A percentile compares a stretch with the other conserved stretches of the same genome.
Evolutionary conservation across 2,329 filamentous ascomycete species (phyloP).

Genomic region (Epichloe scottii): DNA sequence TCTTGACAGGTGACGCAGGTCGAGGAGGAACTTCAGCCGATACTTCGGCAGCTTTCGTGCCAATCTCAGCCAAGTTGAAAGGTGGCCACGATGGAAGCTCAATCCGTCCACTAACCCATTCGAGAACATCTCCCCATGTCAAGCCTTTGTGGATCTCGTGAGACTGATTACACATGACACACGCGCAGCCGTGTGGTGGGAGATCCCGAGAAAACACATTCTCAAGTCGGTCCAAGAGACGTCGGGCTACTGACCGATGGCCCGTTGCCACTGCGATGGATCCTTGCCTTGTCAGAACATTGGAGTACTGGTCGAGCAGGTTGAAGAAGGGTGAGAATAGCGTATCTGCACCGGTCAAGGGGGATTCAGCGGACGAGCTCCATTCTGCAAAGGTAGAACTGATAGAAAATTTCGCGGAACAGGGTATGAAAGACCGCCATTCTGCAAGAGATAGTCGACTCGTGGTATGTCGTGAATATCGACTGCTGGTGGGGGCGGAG

Average conservation of each 20-base stretch:
- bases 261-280: conserved; percentile 92
- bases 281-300: conserved; percentile 69
- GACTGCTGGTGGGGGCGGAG: conserved; percentile 63
- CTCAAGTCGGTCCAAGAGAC: conserved; percentile 79
- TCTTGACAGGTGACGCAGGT: conserved; percentile 52
- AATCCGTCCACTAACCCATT: conserved; percentile 78
- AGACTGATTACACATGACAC: conserved; percentile 63
- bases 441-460: conserved; percentile 84
- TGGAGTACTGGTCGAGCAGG: conserved; percentile 74
- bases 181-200: conserved; percentile 71
- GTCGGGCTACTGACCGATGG: conserved; percentile 84
- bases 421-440: conserved; percentile 64
- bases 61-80: conserved; percentile 57
- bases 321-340: conserved; percentile 75
- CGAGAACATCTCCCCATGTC: conserved; percentile 91
- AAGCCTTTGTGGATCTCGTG: conserved; percentile 57
- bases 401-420: conserved; percentile 64
- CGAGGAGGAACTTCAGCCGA: conserved; percentile 48
- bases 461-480: conserved; percentile 60
- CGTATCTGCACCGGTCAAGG: conserved; percentile 53
- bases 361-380: conserved; percentile 48
- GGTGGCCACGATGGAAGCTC: conserved; percentile 84
- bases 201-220: conserved; percentile 91
- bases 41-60: conserved; percentile 44
- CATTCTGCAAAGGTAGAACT: conserved; percentile 44